Conservation (phyloP, 495 filamentous ascomycete species). For the Eremomyces bilateralis region DNA sequence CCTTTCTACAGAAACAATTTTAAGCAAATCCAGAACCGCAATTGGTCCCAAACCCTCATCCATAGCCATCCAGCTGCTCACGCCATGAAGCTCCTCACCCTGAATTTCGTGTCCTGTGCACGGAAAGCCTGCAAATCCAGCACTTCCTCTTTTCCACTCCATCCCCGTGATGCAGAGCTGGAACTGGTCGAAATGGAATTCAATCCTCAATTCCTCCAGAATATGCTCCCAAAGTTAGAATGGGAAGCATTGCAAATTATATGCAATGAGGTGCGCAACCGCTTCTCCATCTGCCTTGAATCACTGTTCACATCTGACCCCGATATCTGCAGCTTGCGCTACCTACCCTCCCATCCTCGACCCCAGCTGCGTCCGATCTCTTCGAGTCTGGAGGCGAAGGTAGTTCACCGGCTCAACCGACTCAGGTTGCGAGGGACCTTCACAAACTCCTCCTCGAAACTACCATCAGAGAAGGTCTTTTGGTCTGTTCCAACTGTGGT, state of each 20-base stretch:
- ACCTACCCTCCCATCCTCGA: conserved; percentile 40
- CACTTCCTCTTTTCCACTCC: conserved; percentile 60
- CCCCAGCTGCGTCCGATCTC: conserved; percentile 24
- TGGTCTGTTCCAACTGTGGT: conserved; percentile 78
- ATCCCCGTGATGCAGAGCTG: conserved; percentile 77
- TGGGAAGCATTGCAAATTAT: conserved; percentile 59
- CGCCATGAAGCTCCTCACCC: conserved; percentile 94
- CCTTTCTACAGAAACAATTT: too few relatives aligned
- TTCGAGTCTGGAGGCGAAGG: conserved; percentile 2
- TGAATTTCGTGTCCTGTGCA: conserved; percentile 93
- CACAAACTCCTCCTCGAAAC: conserved; percentile 78
- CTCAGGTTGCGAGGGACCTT: conserved; percentile 45
- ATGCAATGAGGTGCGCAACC: conserved; percentile 56
- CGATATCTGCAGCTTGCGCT: conserved; percentile 47
- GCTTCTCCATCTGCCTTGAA: conserved; percentile 2
- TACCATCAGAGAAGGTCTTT: conserved; percentile 60
- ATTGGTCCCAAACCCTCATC: too few relatives aligned
- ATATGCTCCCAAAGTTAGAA: conserved; percentile 70
- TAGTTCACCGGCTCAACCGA: conserved; percentile 7
- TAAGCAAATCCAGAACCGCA: too few relatives aligned
- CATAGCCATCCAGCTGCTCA: too few relatives aligned
- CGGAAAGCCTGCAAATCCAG: conserved; percentile 77
- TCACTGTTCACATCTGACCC: conserved; percentile 1
- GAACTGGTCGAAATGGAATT: conserved; percentile 59
- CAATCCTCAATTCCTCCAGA: conserved; percentile 55